phyloP scores from a whole-genome alignment of 768 basidiomycete genomes.

The Macrolepiota dolichaula region DNA sequence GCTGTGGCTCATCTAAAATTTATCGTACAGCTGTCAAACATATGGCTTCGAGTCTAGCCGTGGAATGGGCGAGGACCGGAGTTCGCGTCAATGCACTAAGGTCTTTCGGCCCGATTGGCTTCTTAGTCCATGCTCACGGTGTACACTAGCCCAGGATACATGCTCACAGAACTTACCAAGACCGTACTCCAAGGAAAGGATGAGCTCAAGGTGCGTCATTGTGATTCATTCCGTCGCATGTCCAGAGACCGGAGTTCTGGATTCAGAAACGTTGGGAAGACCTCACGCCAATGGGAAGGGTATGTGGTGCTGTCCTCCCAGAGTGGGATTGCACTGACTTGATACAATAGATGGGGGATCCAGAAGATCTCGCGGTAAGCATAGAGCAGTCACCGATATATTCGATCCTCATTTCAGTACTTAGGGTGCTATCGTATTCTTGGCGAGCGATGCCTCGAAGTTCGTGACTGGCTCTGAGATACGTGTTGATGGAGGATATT shows the following conservation, averaged over 20 bases:
- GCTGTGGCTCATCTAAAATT: not conserved
- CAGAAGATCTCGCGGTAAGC: slow-evolving; percentile 82
- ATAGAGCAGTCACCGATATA: not conserved
- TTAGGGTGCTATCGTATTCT: slow-evolving; percentile 85
- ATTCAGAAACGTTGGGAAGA: slow-evolving; percentile 77
- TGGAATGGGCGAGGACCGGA: slow-evolving; percentile 92
- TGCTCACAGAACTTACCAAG: slow-evolving; percentile 86
- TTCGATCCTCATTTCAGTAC: slow-evolving; percentile 7
- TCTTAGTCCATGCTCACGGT: not conserved
- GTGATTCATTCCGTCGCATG: not conserved
- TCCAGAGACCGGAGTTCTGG: slow-evolving; percentile 4
- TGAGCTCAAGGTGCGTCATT: slow-evolving; percentile 64
- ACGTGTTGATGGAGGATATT: slow-evolving; percentile 90
- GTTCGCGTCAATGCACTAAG: slow-evolving; percentile 84
- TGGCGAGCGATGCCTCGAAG: slow-evolving; percentile 84
- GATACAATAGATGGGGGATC: slow-evolving; percentile 72
- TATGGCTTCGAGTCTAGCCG: slow-evolving; percentile 88
- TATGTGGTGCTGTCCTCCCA: slow-evolving; percentile 31
- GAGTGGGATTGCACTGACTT: slow-evolving; percentile 5
- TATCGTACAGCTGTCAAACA: slow-evolving; percentile 74
- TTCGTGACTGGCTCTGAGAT: slow-evolving; percentile 89
- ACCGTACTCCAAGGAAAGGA: slow-evolving; percentile 73
- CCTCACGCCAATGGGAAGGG: slow-evolving; percentile 83
- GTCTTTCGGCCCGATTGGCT: slow-evolving; percentile 24
- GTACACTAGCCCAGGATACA: slow-evolving; percentile 81